phyloP scores from a whole-genome alignment of 306 rosid genomes.

The Inga laurina region DNA sequence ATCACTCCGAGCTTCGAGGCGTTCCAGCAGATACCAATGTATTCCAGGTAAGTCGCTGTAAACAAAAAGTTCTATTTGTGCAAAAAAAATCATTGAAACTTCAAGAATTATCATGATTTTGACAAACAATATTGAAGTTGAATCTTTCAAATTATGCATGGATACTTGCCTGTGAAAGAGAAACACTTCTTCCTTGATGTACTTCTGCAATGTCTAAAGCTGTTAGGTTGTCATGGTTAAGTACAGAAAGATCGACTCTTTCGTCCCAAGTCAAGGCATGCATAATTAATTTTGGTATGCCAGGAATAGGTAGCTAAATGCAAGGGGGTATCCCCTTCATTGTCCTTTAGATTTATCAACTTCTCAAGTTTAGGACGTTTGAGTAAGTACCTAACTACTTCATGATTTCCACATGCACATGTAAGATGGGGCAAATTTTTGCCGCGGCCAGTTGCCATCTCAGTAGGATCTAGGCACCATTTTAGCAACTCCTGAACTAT shows the following conservation, averaged over 20 bases:
- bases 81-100: neutral
- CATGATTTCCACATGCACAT: neutral
- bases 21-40: conserved; percentile 16
- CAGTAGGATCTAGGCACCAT: neutral
- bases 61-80: neutral
- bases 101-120: neutral
- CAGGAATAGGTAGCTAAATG: conserved; percentile 23
- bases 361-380: neutral
- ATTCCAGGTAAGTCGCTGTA: conserved; percentile 25
- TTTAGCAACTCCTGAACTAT: conserved; percentile 8
- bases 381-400: conserved; percentile 6
- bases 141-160: neutral
- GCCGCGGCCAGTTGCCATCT: neutral
- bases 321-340: conserved; percentile 21
- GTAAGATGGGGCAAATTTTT: conserved; percentile 26
- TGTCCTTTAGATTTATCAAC: conserved; percentile 35
- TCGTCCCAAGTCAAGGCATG: conserved; percentile 6
- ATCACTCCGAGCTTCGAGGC: no score
- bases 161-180: conserved; percentile 25
- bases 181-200: neutral
- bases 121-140: neutral
- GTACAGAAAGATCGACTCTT: neutral
- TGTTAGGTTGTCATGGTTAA: neutral
- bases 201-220: neutral
- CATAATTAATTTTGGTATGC: conserved; percentile 21